Evolutionary conservation across 2,329 filamentous ascomycete genomes (phyloP), one percentile per base, ranked within the genome.

Genomic region (Colletotrichum liaoningense): DNA sequence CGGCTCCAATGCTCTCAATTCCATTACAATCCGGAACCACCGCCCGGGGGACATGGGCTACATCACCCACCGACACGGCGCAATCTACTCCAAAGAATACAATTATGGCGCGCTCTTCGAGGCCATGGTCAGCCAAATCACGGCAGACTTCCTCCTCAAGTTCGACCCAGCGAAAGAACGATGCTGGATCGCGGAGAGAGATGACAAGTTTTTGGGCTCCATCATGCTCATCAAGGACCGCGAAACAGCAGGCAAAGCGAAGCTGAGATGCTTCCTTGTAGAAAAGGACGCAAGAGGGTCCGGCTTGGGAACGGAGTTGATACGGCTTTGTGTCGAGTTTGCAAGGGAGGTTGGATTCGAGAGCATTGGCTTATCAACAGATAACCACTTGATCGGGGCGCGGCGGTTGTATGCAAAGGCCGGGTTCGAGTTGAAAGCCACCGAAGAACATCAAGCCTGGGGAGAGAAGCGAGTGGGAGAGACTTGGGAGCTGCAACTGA

Each of bases 181-280:
- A 2, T 78, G 77, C 69, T 80, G 79, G 79, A 79, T 80, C 12
- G 78, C 77, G 0, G 79, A 80, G 58, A 69, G 62, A 4, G 72
- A 74, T 5, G 76, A 63, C 4, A 28, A 74, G 5, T 80, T 80
- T 46, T 57, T 77, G 1, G 79, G 79, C 6, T 78, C 75, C 62
- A 68, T 80, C 24, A 74, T 78, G n/a, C 62, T 80, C 1, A 63
- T 77, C 52, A 75, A 73, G 8, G 76, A 78, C 28, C 58, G 30
- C 3, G 55, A 33, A 33, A 74, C 35, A n/a, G 30, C 16, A 35
- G 67, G 12, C 11, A 75, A 65, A 12, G 79, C 78, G 12, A 76
- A 76, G n/a, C 63, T 80, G 9, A 75, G 79, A 2, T 72, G 78
- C 2, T 76, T 80, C 6, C 28, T 80, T 0, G 79, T 80, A 9